Evolutionary conservation across 495 filamentous ascomycete species (phyloP).

Genomic region (Aspergillus incahuasiensis): DNA sequence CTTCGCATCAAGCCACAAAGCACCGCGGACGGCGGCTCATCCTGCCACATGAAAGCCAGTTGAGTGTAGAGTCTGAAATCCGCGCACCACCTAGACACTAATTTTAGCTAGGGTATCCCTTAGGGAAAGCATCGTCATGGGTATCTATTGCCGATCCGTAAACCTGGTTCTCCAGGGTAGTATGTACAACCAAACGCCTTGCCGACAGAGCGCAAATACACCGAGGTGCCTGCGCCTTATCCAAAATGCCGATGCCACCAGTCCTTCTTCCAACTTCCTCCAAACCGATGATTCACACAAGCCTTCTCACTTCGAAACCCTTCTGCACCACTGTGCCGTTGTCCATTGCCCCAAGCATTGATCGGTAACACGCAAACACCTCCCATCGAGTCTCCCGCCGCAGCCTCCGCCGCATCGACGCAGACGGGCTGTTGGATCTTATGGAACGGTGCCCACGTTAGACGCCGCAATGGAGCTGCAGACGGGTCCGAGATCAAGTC

Average conservation of each 20-base stretch:
- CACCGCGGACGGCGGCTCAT: too few species aligned
- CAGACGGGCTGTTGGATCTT: slow-evolving; percentile 29
- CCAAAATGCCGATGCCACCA: slow-evolving; percentile 23
- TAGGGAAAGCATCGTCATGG: too few species aligned
- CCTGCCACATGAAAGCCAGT: too few species aligned
- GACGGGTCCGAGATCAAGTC: slow-evolving; percentile 17
- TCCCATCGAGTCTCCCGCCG: slow-evolving; percentile 22
- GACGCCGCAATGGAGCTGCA: slow-evolving; percentile 17
- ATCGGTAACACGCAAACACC: slow-evolving; percentile 39
- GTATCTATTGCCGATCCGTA: too few species aligned
- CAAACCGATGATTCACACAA: slow-evolving; percentile 41
- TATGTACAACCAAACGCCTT: too few species aligned
- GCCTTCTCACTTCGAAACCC: slow-evolving; percentile 27
- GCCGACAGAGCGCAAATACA: too few species aligned
- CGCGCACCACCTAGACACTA: too few species aligned
- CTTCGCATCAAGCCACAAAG: too few species aligned
- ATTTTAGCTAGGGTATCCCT: too few species aligned
- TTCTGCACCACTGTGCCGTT: slow-evolving; percentile 38
- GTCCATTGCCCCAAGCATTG: slow-evolving; percentile 44
- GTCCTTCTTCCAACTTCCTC: slow-evolving; percentile 37
- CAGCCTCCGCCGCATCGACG: slow-evolving; percentile 25
- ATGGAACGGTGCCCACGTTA: slow-evolving; percentile 44
- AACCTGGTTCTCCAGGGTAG: too few species aligned
- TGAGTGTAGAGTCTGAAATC: too few species aligned
- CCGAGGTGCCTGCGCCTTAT: background rate